A percentile compares a stretch with the other conserved stretches of the same genome.
These are phyloP conservation scores for Rhodotorula sp. DNA, from an alignment of 1,284 basidiomycete genomes.

Conservation along the genomic window DNA sequence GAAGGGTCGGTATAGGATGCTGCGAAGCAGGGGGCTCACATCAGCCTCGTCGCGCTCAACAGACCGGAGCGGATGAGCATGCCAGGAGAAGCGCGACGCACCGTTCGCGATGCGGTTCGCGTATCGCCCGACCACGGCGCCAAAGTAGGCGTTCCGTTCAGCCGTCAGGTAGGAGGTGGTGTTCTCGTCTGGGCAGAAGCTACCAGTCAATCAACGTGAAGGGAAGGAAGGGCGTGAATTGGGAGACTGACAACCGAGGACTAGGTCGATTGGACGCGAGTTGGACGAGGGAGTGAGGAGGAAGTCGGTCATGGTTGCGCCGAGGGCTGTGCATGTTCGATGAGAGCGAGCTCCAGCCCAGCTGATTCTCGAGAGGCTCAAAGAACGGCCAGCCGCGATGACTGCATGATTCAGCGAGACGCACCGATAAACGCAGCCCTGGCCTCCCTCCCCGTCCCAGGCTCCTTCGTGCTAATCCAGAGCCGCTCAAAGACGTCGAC, in stretches of 20 bases:
- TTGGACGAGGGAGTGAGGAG: conserved; percentile 44
- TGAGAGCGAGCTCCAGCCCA: background rate
- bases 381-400: too few species aligned
- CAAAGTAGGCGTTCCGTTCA: conserved; percentile 46
- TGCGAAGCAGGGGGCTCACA: too few species aligned
- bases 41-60: too few species aligned
- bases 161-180: conserved; percentile 46
- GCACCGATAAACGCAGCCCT: conserved; percentile 24
- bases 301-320: conserved; percentile 44
- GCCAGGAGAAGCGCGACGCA: conserved; percentile 22
- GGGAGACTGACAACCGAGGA: conserved; percentile 20
- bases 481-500: conserved; percentile 20
- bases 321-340: conserved; percentile 37
- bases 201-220: background rate
- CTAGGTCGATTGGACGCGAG: conserved; percentile 42
- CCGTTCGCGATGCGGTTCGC: conserved; percentile 38
- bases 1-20: conserved; percentile 29
- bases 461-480: conserved; percentile 4
- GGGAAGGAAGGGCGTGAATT: too few species aligned
- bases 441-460: background rate
- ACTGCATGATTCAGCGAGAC: background rate
- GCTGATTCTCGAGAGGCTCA: too few species aligned
- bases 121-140: conserved; percentile 37
- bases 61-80: background rate
- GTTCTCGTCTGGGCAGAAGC: conserved; percentile 46